Base-by-base conservation (phyloP, 2,329 filamentous ascomycete genomes). In the Tolypocladium inflatum region DNA sequence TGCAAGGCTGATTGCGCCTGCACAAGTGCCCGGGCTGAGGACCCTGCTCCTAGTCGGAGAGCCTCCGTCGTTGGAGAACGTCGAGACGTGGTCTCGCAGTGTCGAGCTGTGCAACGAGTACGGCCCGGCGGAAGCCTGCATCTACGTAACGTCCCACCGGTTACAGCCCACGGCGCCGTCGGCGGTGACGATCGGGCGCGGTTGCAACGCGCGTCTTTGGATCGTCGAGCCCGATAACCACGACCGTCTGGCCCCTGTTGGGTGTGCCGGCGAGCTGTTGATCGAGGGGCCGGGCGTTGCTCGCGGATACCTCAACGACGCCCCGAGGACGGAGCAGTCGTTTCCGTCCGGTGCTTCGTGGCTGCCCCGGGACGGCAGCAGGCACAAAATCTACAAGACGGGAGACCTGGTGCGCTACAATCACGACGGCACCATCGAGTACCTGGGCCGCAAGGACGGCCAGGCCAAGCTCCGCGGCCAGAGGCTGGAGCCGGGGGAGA, bases 351-450 rank as follows among this genome's bases (percentile, higher is more conserved):
- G 30, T 33, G 6, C 30, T 33, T 33, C 30, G 2, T 42, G 39
- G 39, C 39, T 42, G 17, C 39, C 39, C 7, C 30, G 30, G 8
- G 30, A 33, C 30, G 30, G 30, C 30, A 9, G 8, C 30, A 33
- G 30, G 30, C 6, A 33, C 30, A 33, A 33, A 33, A 33, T 7
- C 23, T 59, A 66, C 55, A 59, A 51, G 39, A 63, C 64, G 1
- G 64, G 64, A 13, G 64, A 66, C 42, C 42, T 62, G 21, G 63
- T 62, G 2, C 55, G 66, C 50, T 77, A 76, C 37, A 65, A 73
- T 43, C 63, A 37, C 6, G 61, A 63, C 45, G 63, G 62, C 10
- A 57, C 39, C 21, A 41, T 67, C 10, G 55, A 57, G 2, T 64
- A 60, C 55, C 38, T 65, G 17, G 60, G 67, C 42, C 61, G 66